Percentiles rank a stretch among this genome's conserved stretches.
phyloP scores from a whole-genome alignment of 2,329 filamentous ascomycete genomes.

The Colletotrichum nymphaeae region DNA sequence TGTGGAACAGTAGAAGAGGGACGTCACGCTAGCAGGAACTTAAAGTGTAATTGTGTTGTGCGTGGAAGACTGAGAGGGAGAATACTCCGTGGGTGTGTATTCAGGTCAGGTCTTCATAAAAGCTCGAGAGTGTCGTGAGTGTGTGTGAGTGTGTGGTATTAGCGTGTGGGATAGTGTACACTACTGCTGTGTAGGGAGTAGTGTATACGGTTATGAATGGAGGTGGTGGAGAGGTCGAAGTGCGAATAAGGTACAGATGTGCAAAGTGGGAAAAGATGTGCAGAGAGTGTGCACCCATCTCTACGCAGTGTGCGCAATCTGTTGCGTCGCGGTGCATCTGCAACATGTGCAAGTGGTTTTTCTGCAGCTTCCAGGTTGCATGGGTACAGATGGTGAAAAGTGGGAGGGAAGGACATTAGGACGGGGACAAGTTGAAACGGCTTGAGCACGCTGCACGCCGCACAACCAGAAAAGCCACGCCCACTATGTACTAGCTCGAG shows the following conservation, averaged over 20 bases:
- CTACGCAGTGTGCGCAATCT: background rate
- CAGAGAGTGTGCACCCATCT: constrained; percentile 7
- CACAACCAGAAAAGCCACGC: constrained; percentile 9
- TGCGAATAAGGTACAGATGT: constrained; percentile 4
- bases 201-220: background rate
- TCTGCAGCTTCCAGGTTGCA: background rate
- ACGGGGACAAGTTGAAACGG: constrained; percentile 32
- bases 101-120: background rate
- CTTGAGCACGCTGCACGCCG: constrained; percentile 26
- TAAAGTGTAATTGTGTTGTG: constrained; percentile 2
- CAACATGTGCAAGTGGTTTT: background rate
- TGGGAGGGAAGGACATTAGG: background rate
- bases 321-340: constrained; percentile 21
- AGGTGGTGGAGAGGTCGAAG: background rate
- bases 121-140: background rate
- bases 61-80: background rate
- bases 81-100: no score
- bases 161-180: no score
- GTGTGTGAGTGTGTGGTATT: background rate
- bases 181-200: background rate
- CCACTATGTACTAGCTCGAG: background rate
- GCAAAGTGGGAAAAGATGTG: background rate
- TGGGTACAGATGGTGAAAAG: background rate
- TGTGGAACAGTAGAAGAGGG: background rate
- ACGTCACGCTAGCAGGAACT: constrained; percentile 3